phyloP scores from a whole-genome alignment of 2,329 filamentous ascomycete species.

The Botrytis sinoallii region DNA sequence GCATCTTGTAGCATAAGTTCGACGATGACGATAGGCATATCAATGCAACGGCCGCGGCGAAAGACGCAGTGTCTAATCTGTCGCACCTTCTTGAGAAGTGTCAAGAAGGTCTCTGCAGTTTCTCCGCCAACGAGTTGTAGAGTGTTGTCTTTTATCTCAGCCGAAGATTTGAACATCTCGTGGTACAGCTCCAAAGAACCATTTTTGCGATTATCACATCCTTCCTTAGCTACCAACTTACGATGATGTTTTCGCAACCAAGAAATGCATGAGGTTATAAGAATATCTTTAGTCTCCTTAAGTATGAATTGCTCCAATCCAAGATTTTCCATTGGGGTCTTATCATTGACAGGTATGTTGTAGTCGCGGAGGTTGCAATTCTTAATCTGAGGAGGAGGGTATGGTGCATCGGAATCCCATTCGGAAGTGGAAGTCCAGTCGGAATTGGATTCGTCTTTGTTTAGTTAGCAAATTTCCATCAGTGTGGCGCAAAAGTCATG shows the following conservation, averaged over 20 bases:
- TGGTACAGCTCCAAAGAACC: neutral
- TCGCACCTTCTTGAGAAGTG: neutral
- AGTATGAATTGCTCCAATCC: neutral
- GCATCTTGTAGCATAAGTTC: neutral
- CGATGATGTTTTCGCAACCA: neutral
- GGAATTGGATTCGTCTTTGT: neutral
- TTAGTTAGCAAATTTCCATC: neutral
- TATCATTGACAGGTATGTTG: neutral
- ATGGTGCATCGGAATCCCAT: neutral
- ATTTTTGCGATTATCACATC: neutral
- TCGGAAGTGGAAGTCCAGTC: neutral
- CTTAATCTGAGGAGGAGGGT: neutral
- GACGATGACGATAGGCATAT: neutral
- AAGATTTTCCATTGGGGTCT: neutral
- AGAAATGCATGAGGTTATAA: neutral
- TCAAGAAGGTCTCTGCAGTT: neutral
- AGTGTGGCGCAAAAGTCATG: fast-evolving
- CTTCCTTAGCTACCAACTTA: neutral
- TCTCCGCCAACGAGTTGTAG: neutral
- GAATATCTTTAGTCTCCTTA: neutral
- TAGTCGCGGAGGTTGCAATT: neutral
- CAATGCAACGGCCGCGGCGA: neutral
- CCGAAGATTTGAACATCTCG: neutral
- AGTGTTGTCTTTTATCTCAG: neutral
- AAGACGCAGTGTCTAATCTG: neutral